Evolutionary conservation across 257 asterid species (phyloP).

Genomic region (Scutellaria baicalensis): DNA sequence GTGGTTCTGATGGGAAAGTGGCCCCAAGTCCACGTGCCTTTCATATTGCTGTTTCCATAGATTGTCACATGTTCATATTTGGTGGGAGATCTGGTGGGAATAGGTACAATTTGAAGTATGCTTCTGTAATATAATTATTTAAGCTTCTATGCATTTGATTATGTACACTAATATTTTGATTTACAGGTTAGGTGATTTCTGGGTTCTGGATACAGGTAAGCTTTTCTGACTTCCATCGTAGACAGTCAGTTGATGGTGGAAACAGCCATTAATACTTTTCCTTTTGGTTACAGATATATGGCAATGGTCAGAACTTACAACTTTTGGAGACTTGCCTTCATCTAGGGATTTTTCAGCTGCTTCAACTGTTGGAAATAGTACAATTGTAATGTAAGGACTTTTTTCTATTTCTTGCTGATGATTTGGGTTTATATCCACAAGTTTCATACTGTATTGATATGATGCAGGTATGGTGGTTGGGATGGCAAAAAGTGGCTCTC

Average conservation of each 20-base stretch:
- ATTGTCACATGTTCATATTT: constrained; percentile 93
- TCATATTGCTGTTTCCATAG: constrained; percentile 80
- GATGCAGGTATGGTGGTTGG: constrained; percentile 98
- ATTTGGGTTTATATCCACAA: constrained; percentile 11
- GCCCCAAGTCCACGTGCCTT: constrained; percentile 91
- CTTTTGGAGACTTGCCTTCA: constrained; percentile 96
- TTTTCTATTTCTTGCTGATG: constrained; percentile 1
- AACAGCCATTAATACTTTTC: constrained; percentile 9
- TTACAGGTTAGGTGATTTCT: constrained; percentile 93
- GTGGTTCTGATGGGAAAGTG: constrained; percentile 68
- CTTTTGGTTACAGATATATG: constrained; percentile 59
- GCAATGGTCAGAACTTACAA: constrained; percentile 99
- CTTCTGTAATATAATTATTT: neutral
- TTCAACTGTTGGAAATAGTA: constrained; percentile 83
- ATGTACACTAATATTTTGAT: constrained; percentile 14
- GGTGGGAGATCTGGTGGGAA: constrained; percentile 89
- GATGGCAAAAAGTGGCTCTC: constrained; percentile 99
- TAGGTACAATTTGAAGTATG: constrained; percentile 37
- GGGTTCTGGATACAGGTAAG: constrained; percentile 99
- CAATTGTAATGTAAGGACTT: constrained; percentile 73
- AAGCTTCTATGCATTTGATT: constrained; percentile 8
- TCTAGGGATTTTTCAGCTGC: constrained; percentile 97
- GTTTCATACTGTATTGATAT: constrained; percentile 7
- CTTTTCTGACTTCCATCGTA: constrained; percentile 6
- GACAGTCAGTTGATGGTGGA: neutral